Base-by-base conservation (phyloP, 73 alveolate genomes). In the Breviolum minutum region DNA sequence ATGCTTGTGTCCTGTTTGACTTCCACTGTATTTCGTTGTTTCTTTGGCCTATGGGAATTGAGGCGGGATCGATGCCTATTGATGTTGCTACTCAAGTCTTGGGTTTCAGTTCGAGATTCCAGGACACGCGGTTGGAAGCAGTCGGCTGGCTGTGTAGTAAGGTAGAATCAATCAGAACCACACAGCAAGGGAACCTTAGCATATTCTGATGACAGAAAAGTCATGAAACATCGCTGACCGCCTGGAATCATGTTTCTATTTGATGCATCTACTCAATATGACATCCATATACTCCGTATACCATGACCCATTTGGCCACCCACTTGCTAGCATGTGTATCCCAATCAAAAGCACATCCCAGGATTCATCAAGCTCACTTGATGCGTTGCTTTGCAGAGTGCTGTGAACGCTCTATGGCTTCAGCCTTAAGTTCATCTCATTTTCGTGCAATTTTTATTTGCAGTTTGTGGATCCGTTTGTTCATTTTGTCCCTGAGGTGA, bases 361-460 rank as follows among this genome's bases (percentile, higher is more conserved):
- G 91, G 91, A 82, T 82, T 48, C 74, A 48, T 29, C 91, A 82
- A 54, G 22, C 73, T 61, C 12, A 48, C 19, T 20, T 22, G 22
- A 82, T 82, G 91, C 74, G 73, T 7, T 73, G 74, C 22, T 82
- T 82, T 61, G 91, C 91, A 48, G 60, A 82, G 60, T 17, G 91
- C 91, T 82, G 91, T 8, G 91, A 82, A 60, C 32, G 73, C 60
- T 60, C 74, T 61, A 60, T 82, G 91, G 91, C 73, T 24, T 40
- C 74, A 60, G 74, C 91, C 91, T 16, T 60, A 3, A 0, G 2
- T 10, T 8, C 64, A 66, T 11, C 17, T 17, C 17, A 66, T 17
- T 13, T 11, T 66, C 74, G 74, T 13, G 17, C 17, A 13, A 11
- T 13, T 66, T 11, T 29, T 77, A 27, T 77, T 5, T 8, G 32